Conservation (phyloP, 208 protist species). For the Zelonia costaricensis region DNA sequence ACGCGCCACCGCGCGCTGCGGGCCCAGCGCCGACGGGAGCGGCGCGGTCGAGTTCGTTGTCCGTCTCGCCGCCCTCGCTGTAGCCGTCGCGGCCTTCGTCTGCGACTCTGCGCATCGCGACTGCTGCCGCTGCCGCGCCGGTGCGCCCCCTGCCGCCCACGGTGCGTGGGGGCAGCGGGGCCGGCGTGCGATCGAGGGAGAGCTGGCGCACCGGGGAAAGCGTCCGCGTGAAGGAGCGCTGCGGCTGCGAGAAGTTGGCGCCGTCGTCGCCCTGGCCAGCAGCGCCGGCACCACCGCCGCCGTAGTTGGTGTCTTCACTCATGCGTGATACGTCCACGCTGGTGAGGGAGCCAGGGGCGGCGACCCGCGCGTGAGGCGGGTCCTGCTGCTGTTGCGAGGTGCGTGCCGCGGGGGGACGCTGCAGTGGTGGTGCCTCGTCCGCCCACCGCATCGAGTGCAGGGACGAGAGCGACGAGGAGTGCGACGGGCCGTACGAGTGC, state of each 20-base stretch:
- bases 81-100: no score
- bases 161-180: not conserved
- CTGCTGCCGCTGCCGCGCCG: no score
- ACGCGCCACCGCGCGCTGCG: no score
- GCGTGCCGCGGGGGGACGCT: not conserved
- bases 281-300: not conserved
- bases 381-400: not conserved
- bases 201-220: conserved; percentile 13
- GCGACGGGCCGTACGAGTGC: not conserved
- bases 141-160: not conserved
- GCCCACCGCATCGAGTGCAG: not conserved
- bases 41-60: not conserved
- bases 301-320: conserved; percentile 6
- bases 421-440: not conserved
- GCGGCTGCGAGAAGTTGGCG: no score
- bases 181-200: conserved; percentile 24
- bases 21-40: no score
- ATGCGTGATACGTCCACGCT: conserved; percentile 1
- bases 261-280: not conserved
- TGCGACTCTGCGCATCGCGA: no score
- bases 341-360: not conserved
- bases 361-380: no score
- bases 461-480: not conserved
- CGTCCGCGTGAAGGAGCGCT: not conserved
- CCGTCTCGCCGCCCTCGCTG: no score